Percentiles rank a stretch among this genome's conserved stretches.
Evolutionary conservation across 2,329 filamentous ascomycete genomes (phyloP).

Genomic region (Trichophyton simii): DNA sequence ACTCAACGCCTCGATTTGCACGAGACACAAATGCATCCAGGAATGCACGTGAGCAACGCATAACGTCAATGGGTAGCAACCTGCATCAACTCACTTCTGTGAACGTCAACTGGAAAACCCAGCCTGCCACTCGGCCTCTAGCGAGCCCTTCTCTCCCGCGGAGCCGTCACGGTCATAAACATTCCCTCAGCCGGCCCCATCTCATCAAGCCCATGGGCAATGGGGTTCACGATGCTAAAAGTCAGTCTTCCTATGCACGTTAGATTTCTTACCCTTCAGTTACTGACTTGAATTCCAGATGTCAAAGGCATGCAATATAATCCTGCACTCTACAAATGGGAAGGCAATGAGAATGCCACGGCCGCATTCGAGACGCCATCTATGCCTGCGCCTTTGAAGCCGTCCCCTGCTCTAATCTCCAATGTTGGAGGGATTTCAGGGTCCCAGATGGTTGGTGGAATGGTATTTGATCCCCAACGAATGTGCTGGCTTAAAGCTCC

Average conservation of each 20-base stretch:
- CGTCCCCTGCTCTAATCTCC: slow-evolving; percentile 62
- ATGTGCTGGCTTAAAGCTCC: slow-evolving; percentile 93
- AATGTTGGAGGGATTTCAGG: slow-evolving; percentile 76
- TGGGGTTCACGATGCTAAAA: slow-evolving; percentile 61
- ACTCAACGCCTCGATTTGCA: slow-evolving; percentile 50
- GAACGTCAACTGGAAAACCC: slow-evolving; percentile 48
- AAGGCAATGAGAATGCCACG: slow-evolving; percentile 84
- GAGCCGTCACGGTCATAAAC: slow-evolving; percentile 30
- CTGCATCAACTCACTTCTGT: slow-evolving; percentile 37
- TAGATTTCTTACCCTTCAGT: slow-evolving; percentile 4
- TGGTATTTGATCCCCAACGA: slow-evolving; percentile 93
- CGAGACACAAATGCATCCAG: slow-evolving; percentile 55
- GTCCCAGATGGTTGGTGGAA: slow-evolving; percentile 88
- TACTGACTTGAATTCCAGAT: slow-evolving; percentile 37
- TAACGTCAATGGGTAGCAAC: slow-evolving; percentile 32
- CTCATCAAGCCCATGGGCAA: slow-evolving; percentile 75
- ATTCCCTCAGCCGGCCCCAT: slow-evolving; percentile 52
- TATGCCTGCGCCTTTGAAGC: slow-evolving; percentile 31
- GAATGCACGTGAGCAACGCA: slow-evolving; percentile 50
- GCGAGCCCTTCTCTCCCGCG: slow-evolving; percentile 38
- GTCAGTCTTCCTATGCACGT: slow-evolving; percentile 40
- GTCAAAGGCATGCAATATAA: slow-evolving; percentile 97
- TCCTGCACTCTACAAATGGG: slow-evolving; percentile 74
- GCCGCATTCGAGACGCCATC: slow-evolving; percentile 59
- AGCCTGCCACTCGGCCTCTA: slow-evolving; percentile 39